Evolutionary conservation across 768 basidiomycete genomes (phyloP).

Genomic region (Tylopilus rubrobrunneus): DNA sequence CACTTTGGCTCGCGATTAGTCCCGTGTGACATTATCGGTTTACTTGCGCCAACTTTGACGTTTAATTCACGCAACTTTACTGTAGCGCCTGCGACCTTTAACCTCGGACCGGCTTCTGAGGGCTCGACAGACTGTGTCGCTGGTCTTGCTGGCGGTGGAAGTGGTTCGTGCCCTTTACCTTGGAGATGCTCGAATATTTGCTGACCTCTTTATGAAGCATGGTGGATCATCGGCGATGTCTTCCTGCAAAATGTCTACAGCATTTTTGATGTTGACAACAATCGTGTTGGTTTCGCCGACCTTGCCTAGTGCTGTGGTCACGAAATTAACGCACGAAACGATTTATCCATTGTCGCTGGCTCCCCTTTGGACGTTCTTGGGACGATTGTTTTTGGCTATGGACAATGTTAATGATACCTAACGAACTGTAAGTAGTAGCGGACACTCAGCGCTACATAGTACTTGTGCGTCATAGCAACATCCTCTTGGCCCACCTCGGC

Average conservation of each 20-base stretch:
- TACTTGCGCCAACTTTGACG: constrained; percentile 30
- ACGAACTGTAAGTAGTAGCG: background rate
- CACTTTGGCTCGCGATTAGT: constrained; percentile 11
- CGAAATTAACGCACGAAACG: background rate
- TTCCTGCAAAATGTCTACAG: constrained; percentile 34
- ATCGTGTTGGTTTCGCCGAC: constrained; percentile 40
- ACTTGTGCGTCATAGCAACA: constrained; percentile 47
- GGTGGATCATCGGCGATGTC: constrained; percentile 34
- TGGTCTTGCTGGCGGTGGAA: constrained; percentile 32
- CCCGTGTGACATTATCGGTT: constrained; percentile 30
- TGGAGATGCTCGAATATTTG: background rate
- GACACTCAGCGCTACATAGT: background rate
- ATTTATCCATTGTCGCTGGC: background rate
- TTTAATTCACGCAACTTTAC: constrained; percentile 38
- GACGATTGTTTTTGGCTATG: constrained; percentile 4
- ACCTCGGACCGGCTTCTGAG: constrained; percentile 35
- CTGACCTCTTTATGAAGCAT: constrained; percentile 17
- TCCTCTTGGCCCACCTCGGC: constrained; percentile 83
- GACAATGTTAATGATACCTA: background rate
- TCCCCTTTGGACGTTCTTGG: background rate
- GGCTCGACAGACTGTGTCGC: constrained; percentile 36
- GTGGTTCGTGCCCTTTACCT: constrained; percentile 5
- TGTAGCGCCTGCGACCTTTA: constrained; percentile 36
- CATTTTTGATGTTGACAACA: constrained; percentile 30
- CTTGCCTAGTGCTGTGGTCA: constrained; percentile 14